Percentiles rank a stretch among this genome's conserved stretches.
phyloP scores from a whole-genome alignment of 179 eudicot species.

The Actinidia polygama region DNA sequence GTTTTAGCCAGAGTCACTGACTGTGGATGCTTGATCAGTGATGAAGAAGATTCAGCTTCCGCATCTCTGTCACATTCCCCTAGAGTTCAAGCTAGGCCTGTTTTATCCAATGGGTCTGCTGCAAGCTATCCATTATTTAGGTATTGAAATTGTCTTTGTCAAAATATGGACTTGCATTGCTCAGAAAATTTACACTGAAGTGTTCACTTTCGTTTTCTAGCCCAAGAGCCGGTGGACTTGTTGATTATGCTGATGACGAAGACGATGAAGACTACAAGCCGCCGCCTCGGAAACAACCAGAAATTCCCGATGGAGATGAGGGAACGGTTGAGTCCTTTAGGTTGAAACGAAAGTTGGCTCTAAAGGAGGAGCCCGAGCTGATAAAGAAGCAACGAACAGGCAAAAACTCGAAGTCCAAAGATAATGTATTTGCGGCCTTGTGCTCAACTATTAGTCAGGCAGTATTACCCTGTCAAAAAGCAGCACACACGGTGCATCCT shows the following conservation, averaged over 20 bases:
- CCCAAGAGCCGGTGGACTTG: slow-evolving; percentile 73
- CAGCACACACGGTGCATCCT: slow-evolving; percentile 30
- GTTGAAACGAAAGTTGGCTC: slow-evolving; percentile 60
- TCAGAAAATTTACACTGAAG: not conserved
- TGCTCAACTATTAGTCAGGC: slow-evolving; percentile 74
- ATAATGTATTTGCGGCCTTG: slow-evolving; percentile 73
- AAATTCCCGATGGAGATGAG: slow-evolving; percentile 62
- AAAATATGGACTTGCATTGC: not conserved
- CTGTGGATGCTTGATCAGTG: slow-evolving; percentile 48
- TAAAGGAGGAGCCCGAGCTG: slow-evolving; percentile 62
- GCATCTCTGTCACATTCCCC: slow-evolving; percentile 46
- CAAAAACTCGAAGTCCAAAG: slow-evolving; percentile 56
- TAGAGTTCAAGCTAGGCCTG: slow-evolving; percentile 44
- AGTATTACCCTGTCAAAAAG: slow-evolving; percentile 65
- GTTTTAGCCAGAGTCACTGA: slow-evolving; percentile 14
- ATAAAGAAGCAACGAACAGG: slow-evolving; percentile 59
- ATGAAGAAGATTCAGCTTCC: slow-evolving; percentile 96
- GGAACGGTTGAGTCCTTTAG: slow-evolving; percentile 51
- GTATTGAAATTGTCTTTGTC: slow-evolving; percentile 31
- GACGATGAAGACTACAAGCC: slow-evolving; percentile 93
- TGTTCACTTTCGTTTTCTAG: slow-evolving; percentile 32
- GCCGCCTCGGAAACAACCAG: slow-evolving; percentile 71
- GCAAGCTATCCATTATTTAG: slow-evolving; percentile 46
- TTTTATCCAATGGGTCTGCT: slow-evolving; percentile 66
- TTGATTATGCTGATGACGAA: slow-evolving; percentile 95